Base-by-base conservation (phyloP, 257 asterid genomes). In the Salvia miltiorrhiza region DNA sequence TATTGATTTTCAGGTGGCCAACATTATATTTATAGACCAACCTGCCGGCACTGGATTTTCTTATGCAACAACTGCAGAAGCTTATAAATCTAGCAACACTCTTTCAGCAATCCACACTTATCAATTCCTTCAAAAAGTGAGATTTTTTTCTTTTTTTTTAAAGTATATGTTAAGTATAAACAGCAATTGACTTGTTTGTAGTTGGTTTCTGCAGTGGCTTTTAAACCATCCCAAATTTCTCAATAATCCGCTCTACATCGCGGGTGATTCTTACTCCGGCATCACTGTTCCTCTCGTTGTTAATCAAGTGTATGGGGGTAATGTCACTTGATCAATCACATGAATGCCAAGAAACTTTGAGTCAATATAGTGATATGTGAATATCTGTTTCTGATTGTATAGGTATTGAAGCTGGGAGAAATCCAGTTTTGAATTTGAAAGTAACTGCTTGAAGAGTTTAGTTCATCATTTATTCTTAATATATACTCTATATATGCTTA, bases 31-130 rank as follows among this genome's bases (percentile, higher is more conserved):
- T 10, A 0, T 77, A 23, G 86, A 81, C 52, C 79, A 76, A 45
- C 86, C 79, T 61, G 79, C 33, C 0, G 79, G 86, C 63, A 52
- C 77, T 12, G 83, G 86, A 30, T 81, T 63, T 56, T 81, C 86
- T 11, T 78, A 81, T 72, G 73, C 75, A 21, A 68, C 47, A 41
- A 72, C 75, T 55, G 6, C 10, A 44, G 58, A 72, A 48, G 73
- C 73, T 55, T 78, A 54, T 50, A 3, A 55, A 55, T 13, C 48
- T 3, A 81, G 41, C 21, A 76, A 72, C 28, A 78, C 71, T 2
- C 50, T 30, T 9, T 40, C 79, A 20, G 79, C 64, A 24, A 5
- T 1, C 4, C 32, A 0, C 19, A 60, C 57, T 20, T 78, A 75
- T 12, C 68, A 69, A 7, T 75, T 78, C 67, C 77, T 81, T 0